A percentile compares a stretch with the other conserved stretches of the same genome.
Conservation (phyloP, 371 early-diverging fungal species). For the Mortierella sp. region DNA sequence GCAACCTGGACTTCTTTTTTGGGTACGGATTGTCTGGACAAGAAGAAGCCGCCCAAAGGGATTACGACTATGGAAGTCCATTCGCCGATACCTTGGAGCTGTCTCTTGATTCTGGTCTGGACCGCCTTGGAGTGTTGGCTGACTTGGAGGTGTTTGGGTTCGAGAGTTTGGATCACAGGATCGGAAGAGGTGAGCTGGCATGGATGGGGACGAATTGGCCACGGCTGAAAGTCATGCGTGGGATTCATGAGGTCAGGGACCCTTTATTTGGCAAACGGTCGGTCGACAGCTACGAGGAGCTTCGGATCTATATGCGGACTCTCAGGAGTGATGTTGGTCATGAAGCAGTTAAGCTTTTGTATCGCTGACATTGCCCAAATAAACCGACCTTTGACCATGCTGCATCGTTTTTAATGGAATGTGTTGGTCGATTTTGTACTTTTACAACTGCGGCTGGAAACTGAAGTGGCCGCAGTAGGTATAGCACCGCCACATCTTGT, state of each 20-base stretch:
- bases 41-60: neutral
- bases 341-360: neutral
- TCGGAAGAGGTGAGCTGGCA: neutral
- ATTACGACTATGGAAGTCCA: neutral
- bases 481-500: neutral
- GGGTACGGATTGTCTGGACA: neutral
- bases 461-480: neutral
- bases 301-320: neutral
- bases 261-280: neutral
- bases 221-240: neutral
- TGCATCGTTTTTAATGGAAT: no score
- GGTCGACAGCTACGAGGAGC: neutral
- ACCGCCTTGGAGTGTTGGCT: neutral
- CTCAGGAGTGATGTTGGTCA: neutral
- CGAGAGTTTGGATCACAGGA: conserved; percentile 7
- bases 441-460: neutral
- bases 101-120: neutral
- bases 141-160: neutral
- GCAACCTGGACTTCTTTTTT: neutral
- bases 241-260: neutral
- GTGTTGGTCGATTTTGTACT: neutral
- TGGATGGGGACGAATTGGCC: conserved; percentile 5
- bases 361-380: no score
- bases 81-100: conserved; percentile 5
- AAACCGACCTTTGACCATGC: no score